Evolutionary conservation across 2,329 filamentous ascomycete species (phyloP).

Genomic region (Tolypocladium album): DNA sequence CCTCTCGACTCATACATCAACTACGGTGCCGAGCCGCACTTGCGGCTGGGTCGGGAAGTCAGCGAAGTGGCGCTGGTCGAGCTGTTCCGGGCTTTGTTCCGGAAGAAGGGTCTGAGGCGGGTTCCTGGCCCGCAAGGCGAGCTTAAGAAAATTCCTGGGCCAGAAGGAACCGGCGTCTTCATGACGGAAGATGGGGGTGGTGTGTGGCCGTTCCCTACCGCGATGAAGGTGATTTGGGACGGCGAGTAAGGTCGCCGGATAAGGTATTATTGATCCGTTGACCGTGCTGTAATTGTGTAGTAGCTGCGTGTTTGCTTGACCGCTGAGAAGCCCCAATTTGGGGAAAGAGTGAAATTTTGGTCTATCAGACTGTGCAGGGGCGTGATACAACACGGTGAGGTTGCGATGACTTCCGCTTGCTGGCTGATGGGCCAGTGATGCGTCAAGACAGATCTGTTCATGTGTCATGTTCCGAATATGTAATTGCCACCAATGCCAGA

Average conservation of each 20-base stretch:
- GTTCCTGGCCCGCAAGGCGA: slow-evolving; percentile 54
- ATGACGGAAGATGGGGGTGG: slow-evolving; percentile 54
- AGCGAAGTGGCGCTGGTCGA: slow-evolving; percentile 52
- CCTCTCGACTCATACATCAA: slow-evolving; percentile 54
- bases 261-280: not conserved
- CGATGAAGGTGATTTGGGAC: slow-evolving; percentile 45
- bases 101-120: slow-evolving; percentile 47
- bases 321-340: too few relatives aligned
- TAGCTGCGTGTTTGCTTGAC: not conserved
- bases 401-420: too few relatives aligned
- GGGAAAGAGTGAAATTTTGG: not conserved
- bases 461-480: too few relatives aligned
- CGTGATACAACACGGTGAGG: not conserved
- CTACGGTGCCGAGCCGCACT: slow-evolving; percentile 51
- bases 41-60: slow-evolving; percentile 49
- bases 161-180: slow-evolving; percentile 48
- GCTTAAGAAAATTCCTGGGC: slow-evolving; percentile 51
- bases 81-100: slow-evolving; percentile 57
- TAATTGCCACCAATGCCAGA: too few relatives aligned
- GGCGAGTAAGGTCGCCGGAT: not conserved
- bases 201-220: slow-evolving; percentile 34
- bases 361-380: not conserved
- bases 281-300: not conserved
- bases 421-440: not conserved
- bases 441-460: not conserved